phyloP scores from a whole-genome alignment of 768 basidiomycete genomes.

The Gelatoporia subvermispora region DNA sequence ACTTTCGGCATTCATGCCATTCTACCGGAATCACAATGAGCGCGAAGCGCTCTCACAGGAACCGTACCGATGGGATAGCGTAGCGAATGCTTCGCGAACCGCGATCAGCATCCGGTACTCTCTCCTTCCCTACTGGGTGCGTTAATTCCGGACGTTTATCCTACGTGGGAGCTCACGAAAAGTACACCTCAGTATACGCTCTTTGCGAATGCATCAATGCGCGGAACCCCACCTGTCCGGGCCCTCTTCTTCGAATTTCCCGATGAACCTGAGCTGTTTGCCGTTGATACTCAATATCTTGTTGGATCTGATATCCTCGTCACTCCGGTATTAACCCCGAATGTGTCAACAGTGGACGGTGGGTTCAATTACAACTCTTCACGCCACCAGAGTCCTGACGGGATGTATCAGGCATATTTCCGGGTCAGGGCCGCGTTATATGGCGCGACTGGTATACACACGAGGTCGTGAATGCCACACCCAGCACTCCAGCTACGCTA shows the following conservation, averaged over 20 bases:
- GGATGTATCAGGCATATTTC: slow-evolving; percentile 48
- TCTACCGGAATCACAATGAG: slow-evolving; percentile 75
- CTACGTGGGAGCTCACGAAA: neutral
- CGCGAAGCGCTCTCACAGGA: slow-evolving; percentile 66
- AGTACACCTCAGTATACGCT: slow-evolving; percentile 52
- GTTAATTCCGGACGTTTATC: slow-evolving; percentile 11
- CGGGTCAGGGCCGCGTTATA: slow-evolving; percentile 49
- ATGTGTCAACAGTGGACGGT: slow-evolving; percentile 64
- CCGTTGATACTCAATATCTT: slow-evolving; percentile 63
- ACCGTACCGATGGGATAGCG: slow-evolving; percentile 76
- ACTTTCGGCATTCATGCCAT: slow-evolving; percentile 73
- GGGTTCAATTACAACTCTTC: slow-evolving; percentile 3
- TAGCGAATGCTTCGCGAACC: slow-evolving; percentile 64
- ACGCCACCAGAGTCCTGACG: neutral
- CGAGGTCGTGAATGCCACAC: slow-evolving; percentile 39
- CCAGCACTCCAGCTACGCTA: slow-evolving; percentile 43
- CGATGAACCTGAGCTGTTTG: slow-evolving; percentile 57
- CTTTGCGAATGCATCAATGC: slow-evolving; percentile 60
- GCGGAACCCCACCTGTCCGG: slow-evolving; percentile 65
- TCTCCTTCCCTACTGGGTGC: slow-evolving; percentile 74
- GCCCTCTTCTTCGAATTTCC: slow-evolving; percentile 80
- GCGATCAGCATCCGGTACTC: slow-evolving; percentile 67
- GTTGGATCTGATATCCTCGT: slow-evolving; percentile 68
- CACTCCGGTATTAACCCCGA: slow-evolving; percentile 68
- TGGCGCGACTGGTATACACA: slow-evolving; percentile 80